These are phyloP conservation scores for Carex scoparia DNA, from an alignment of 176 grass and related monocot species.

Conservation along the genomic window DNA sequence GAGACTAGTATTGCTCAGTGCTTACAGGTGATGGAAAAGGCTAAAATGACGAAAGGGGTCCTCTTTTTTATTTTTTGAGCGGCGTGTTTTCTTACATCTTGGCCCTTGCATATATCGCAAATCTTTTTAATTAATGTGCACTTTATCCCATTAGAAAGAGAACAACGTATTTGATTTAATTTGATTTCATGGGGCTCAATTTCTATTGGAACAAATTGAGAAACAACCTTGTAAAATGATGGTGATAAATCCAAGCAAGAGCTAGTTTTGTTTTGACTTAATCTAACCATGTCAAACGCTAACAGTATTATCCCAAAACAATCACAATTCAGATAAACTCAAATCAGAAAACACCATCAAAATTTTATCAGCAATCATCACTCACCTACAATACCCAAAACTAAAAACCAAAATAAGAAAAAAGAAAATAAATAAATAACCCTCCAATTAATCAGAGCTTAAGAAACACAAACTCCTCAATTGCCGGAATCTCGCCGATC, in stretches of 20 bases:
- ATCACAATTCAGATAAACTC: not conserved
- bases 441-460: conserved; percentile 36
- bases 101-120: not conserved
- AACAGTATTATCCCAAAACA: not conserved
- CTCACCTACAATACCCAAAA: not conserved
- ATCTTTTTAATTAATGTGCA: too few species aligned
- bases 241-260: not conserved
- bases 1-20: not conserved
- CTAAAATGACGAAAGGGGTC: not conserved
- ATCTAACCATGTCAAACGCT: not conserved
- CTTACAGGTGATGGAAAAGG: not conserved
- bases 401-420: not conserved
- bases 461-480: conserved; percentile 88
- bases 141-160: too few species aligned
- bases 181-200: not conserved
- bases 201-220: not conserved
- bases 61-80: not conserved
- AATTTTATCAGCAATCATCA: not conserved
- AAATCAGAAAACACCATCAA: not conserved
- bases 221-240: not conserved
- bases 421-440: not conserved
- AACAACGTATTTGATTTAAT: too few species aligned
- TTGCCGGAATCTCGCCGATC: conserved; percentile 69
- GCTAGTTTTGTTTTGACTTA: not conserved
- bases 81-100: not conserved